Base-by-base conservation (phyloP, 768 basidiomycete species). In the Lentinula detonsa region DNA sequence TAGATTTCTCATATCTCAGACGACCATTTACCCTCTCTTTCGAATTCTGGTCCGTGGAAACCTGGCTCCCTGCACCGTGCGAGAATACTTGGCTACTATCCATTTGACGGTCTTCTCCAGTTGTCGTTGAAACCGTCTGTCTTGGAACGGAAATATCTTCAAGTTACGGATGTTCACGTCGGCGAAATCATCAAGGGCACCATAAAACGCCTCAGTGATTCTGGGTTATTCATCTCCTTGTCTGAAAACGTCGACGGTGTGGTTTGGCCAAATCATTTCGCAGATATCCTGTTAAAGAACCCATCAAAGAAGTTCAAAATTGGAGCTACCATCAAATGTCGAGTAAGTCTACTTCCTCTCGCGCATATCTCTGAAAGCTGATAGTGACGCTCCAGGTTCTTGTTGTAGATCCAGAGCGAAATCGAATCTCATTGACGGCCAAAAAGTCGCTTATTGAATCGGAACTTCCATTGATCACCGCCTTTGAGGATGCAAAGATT, bases 1-100 rank as follows among this genome's bases (percentile, higher is more conserved):
- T 65, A 98, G 94, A 97, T 99, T 67, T 97, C 96, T 10, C 93
- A 97, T 71, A 79, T 90, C 50, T 91, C 93, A 8, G 95, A 98
- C 69, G 91, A 95, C 50, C 93, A 93, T 69, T 77, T 94, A n/a
- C 82, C 89, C 15, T 80, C 86, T n/a, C 75, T 97, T 23, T 84
- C 90, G 5, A 73, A 80, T n/a, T 85, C 87, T 21, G 90, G 91
- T 16, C 82, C 88, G 21, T 98, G 90, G 90, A 91, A 86, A 72
- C 68, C 84, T 57, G 90, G 87, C 13, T 86, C 93, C 6, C 72
- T 85, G 1, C 96, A 98, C 69, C 79, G 82, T 55, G 95, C 92
- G 2, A 87, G 97, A 51, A 92, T 98, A 3, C 88, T 88, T 10
- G 95, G 95, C 1, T 86, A 88, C 71, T 88, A 91, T 64, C 77